Evolutionary conservation across 2,329 filamentous ascomycete genomes (phyloP).

Genomic region (Passalora sequoiae): DNA sequence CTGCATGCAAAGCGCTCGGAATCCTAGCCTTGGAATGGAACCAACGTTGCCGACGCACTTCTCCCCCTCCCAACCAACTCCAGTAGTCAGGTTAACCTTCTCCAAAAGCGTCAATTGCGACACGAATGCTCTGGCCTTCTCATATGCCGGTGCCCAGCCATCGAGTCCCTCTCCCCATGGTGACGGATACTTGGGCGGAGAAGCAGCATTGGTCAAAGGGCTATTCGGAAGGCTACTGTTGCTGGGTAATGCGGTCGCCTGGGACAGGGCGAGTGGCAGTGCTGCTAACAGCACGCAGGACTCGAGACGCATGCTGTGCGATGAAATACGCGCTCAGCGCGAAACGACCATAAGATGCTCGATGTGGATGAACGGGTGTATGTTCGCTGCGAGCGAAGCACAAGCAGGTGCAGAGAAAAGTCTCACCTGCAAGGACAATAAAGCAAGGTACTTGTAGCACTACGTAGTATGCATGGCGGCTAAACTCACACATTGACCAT

Average conservation of each 20-base stretch:
- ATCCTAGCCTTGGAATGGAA: conserved; percentile 62
- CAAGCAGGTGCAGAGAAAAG: not conserved
- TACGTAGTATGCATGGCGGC: not conserved
- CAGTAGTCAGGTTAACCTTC: conserved; percentile 93
- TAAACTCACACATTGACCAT: not conserved
- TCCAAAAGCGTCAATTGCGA: conserved; percentile 76
- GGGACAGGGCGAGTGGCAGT: conserved; percentile 27
- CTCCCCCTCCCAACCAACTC: conserved; percentile 69
- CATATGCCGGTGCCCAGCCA: conserved; percentile 70
- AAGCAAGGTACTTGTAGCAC: not conserved
- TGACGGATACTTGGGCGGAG: conserved; percentile 72
- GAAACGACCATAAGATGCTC: no score
- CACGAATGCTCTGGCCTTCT: conserved; percentile 71
- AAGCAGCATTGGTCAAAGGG: conserved; percentile 32
- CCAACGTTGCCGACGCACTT: conserved; percentile 73
- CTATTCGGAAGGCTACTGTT: not conserved
- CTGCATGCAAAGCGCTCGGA: conserved; percentile 75
- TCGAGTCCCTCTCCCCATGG: conserved; percentile 77
- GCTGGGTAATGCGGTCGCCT: conserved; percentile 9
- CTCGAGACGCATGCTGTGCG: conserved; percentile 23
- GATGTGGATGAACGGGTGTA: no score
- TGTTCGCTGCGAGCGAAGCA: not conserved
- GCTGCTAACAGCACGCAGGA: conserved; percentile 27
- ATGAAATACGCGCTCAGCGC: no score
- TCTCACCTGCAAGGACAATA: not conserved